Evolutionary conservation across 2,329 filamentous ascomycete genomes (phyloP), one percentile per base, ranked within the genome.

Genomic region (Pseudonectria buxi): DNA sequence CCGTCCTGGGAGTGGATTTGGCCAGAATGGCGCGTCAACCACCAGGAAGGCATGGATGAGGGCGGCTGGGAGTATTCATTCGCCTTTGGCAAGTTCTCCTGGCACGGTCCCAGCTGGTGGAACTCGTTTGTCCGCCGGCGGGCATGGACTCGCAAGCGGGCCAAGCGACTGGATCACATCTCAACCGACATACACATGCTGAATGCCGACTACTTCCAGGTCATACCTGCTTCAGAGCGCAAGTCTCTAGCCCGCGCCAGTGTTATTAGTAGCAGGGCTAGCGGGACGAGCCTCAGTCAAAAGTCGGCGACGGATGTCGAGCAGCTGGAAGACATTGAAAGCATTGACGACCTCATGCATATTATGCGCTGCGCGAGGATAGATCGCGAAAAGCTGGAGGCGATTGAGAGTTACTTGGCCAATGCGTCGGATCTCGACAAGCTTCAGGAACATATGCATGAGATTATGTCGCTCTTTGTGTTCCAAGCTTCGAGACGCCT

Each of bases 21-120:
- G 76, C 69, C 76, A 3, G 76, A 78, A 33, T 83, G 78, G 79
- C 69, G 65, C 18, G 53, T 83, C 47, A 72, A 76, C 40, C 67
- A 86, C 74, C 86, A 90, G 67, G 76, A 83, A 3, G 82, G 83
- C 40, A 50, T 62, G 26, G 92, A 96, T 53, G 83, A 90, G 43
- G 85, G 90, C 44, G 92, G 92, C 4, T 98, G 92, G 92, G 83
- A 94, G 57, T 98, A 98, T 62, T 92, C 86, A 12, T 88, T 95
- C 57, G 82, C 85, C 46, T 98, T 96, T 56, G 68, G 69, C 45
- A 77, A 64, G 28, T 87, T 84, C 46, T 77, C 79, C 3, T 98
- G 92, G 92, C 92, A 98, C 59, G 81, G 82, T 3, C 84, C 85
- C 13, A 83, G 78, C 16, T 96, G 90, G 89, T 95, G 87, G 62